These are phyloP conservation scores for Pythium rhizo-oryzae DNA, from an alignment of 352 stramenopile species.

Conservation along the genomic window DNA sequence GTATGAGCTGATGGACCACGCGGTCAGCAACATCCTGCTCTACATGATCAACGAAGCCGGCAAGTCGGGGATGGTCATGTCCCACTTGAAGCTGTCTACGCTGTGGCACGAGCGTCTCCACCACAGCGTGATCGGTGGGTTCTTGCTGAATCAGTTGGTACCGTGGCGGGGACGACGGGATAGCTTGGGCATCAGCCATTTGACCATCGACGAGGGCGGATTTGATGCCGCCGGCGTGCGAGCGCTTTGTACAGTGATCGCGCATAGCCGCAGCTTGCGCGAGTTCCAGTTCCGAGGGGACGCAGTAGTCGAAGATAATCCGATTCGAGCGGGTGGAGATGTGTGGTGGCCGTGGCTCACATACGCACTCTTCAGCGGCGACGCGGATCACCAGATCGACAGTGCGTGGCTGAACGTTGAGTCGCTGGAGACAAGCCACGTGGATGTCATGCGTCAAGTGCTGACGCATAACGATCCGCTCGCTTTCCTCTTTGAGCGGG, in stretches of 20 bases:
- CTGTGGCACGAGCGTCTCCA: slow-evolving; percentile 18
- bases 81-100: slow-evolving; percentile 6
- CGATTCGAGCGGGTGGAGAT: background rate
- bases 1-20: slow-evolving; percentile 5
- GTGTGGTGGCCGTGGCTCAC: slow-evolving; percentile 30
- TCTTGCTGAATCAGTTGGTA: slow-evolving; percentile 25
- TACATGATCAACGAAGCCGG: slow-evolving; percentile 24
- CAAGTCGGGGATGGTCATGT: slow-evolving; percentile 21
- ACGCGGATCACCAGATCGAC: slow-evolving; percentile 18
- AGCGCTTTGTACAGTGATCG: slow-evolving; percentile 22
- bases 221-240: slow-evolving; percentile 24
- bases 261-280: slow-evolving; percentile 15
- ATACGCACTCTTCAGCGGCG: slow-evolving; percentile 22
- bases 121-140: slow-evolving; percentile 24
- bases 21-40: slow-evolving; percentile 18
- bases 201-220: slow-evolving; percentile 1
- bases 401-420: slow-evolving; percentile 8
- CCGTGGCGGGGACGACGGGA: slow-evolving; percentile 22
- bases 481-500: slow-evolving; percentile 17
- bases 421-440: background rate
- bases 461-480: slow-evolving; percentile 11
- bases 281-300: slow-evolving; percentile 8
- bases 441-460: slow-evolving; percentile 14
- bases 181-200: slow-evolving; percentile 4
- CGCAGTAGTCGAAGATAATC: background rate